phyloP scores from a whole-genome alignment of 805 yeast genomes.

The Ogataea philodendri region DNA sequence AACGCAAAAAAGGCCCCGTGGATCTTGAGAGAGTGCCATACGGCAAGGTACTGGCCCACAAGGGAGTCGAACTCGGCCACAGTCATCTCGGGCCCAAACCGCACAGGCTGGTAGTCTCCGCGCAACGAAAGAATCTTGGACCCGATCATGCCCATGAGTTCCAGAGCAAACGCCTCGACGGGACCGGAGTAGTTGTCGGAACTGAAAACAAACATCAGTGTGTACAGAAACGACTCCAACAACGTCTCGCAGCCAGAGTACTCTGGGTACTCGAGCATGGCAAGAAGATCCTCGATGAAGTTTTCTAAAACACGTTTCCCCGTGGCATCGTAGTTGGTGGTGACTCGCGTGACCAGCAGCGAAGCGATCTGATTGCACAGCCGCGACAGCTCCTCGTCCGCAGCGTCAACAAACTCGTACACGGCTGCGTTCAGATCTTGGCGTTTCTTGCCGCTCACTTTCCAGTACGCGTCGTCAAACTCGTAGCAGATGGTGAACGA shows the following conservation, averaged over 20 bases:
- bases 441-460: conserved; percentile 13
- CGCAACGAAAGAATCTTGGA: conserved; percentile 43
- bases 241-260: conserved; percentile 61
- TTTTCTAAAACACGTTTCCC: conserved; percentile 45
- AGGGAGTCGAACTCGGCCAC: conserved; percentile 11
- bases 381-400: conserved; percentile 9
- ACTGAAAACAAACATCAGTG: conserved; percentile 40
- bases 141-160: conserved; percentile 61
- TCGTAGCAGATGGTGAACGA: conserved; percentile 16
- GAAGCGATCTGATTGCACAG: conserved; percentile 33
- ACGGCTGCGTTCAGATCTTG: conserved; percentile 14
- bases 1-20: conserved; percentile 11
- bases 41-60: conserved; percentile 6
- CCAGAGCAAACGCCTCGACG: conserved; percentile 54
- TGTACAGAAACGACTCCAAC: conserved; percentile 43
- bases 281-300: conserved; percentile 54
- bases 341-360: conserved; percentile 30
- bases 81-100: conserved; percentile 11
- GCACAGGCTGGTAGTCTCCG: conserved; percentile 1
- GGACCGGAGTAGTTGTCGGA: conserved; percentile 39
- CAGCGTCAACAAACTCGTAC: conserved; percentile 10
- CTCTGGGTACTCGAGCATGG: conserved; percentile 51
- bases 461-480: conserved; percentile 28
- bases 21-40: conserved; percentile 8
- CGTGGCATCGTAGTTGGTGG: conserved; percentile 32